Evolutionary conservation across 176 grass and related monocot genomes (phyloP), one percentile per base, ranked within the genome.

Genomic region (Zoysia japonica): DNA sequence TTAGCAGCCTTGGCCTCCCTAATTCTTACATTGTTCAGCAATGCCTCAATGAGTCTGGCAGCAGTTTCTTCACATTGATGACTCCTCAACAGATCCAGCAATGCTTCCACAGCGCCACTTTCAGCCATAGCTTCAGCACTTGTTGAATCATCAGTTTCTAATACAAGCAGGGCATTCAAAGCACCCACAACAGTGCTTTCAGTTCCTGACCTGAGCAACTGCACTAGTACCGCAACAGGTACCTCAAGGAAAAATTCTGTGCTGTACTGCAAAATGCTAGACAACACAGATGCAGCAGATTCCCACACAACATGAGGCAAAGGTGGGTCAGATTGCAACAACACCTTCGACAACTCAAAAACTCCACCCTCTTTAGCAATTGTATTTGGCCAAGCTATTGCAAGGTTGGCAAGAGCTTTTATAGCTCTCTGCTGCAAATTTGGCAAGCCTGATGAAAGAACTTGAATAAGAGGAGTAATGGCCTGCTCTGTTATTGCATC

Each of bases 61-160:
- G 92, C 86, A 90, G 96, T 87, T 90, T 99, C 96, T 78, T 99
- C 96, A 78, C 96, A 99, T 15, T 99, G 92, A 86, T 99, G 96
- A 65, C 85, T 99, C 61, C 88, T 90, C 57, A 99, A 61, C 67
- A 99, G 88, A 69, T 99, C 96, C 51, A 99, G 61, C 69, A 99
- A 62, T 75, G 90, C 96, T 86, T 99, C 96, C 38, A 99, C 90
- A 10, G 96, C 96, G 47, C 96, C 96, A 83, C 92, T 96, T 78
- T 99, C 96, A 65, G 96, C 96, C 96, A 99, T 99, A 67, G 96
- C 92, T 90, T 96, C 88, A 61, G 96, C 88, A 77, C 96, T 99
- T 74, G 96, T 99, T 82, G 96, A 99, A 80, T 99, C 96, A 80
- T 99, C 96, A 82, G 86, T 99, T 87, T 99, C 96, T 55, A 99